Evolutionary conservation across 345 rosid genomes (phyloP).

Genomic region (Syzygium jambos): DNA sequence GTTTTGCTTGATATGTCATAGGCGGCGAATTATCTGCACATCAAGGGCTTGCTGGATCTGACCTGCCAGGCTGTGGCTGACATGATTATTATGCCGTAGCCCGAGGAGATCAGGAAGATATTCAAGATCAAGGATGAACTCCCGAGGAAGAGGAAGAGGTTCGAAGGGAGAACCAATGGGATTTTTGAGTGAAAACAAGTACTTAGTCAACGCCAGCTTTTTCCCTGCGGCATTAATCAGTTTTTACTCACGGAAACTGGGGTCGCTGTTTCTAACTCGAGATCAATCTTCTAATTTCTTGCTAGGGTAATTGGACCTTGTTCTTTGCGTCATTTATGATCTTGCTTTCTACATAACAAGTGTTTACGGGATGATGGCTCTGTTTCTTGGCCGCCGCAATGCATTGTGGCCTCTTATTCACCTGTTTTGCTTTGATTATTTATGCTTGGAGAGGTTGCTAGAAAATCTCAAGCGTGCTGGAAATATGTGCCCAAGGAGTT

Average conservation of each 20-base stretch:
- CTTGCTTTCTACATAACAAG: too few species aligned
- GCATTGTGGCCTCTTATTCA: too few species aligned
- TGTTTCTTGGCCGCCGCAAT: too few species aligned
- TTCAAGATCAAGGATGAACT: slow-evolving; percentile 58
- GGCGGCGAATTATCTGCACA: slow-evolving; percentile 72
- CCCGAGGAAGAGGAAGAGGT: slow-evolving; percentile 60
- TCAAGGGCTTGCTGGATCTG: slow-evolving; percentile 51
- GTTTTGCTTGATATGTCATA: background rate
- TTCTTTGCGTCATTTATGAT: too few species aligned
- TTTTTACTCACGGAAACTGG: background rate
- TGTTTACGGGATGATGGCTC: too few species aligned
- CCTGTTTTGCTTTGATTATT: too few species aligned
- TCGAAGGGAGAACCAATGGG: slow-evolving; percentile 66
- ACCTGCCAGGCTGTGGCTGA: slow-evolving; percentile 67
- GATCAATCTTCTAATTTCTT: background rate
- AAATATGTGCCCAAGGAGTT: too few species aligned
- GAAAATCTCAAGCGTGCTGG: too few species aligned
- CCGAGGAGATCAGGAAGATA: slow-evolving; percentile 35
- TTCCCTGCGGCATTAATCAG: background rate
- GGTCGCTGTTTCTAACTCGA: background rate
- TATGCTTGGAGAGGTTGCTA: too few species aligned
- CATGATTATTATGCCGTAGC: slow-evolving; percentile 53
- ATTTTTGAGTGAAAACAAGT: slow-evolving; percentile 39
- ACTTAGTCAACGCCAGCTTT: background rate
- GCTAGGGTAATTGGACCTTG: background rate